Conservation (phyloP, 1,139 yeast genomes). For the Scheffersomyces insectosa region DNA sequence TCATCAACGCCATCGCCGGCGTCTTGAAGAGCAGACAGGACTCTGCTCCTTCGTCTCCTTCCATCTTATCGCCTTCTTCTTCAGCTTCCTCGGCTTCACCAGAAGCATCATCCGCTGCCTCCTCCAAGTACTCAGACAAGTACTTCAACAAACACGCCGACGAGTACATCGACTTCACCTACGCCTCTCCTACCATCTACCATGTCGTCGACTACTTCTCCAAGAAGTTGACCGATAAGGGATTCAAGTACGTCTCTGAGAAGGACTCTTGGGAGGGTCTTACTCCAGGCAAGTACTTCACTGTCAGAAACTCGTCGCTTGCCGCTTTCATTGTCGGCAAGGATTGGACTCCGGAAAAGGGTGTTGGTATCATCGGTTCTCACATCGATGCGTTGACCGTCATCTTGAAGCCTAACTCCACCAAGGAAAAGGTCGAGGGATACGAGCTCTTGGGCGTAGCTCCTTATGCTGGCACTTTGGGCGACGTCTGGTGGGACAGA, state of each 20-base stretch:
- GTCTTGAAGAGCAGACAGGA: neutral
- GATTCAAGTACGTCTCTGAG: slow-evolving; percentile 56
- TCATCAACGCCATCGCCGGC: slow-evolving; percentile 3
- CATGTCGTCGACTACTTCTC: slow-evolving; percentile 55
- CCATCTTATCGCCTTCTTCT: neutral
- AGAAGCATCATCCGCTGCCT: neutral
- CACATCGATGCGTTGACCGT: slow-evolving; percentile 63
- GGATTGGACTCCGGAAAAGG: slow-evolving; percentile 55
- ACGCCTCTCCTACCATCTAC: slow-evolving; percentile 60
- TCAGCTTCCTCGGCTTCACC: neutral
- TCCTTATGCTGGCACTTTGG: slow-evolving; percentile 62
- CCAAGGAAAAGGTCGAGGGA: slow-evolving; percentile 51
- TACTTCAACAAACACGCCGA: slow-evolving; percentile 42
- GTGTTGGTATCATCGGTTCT: slow-evolving; percentile 60
- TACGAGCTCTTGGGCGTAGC: slow-evolving; percentile 67
- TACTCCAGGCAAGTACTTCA: slow-evolving; percentile 52
- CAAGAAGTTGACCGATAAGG: slow-evolving; percentile 43
- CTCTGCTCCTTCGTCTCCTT: neutral
- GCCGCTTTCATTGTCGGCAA: slow-evolving; percentile 60
- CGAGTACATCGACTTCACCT: slow-evolving; percentile 59
- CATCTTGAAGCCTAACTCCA: slow-evolving; percentile 58
- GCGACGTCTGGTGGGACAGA: slow-evolving; percentile 61
- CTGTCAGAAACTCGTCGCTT: slow-evolving; percentile 54
- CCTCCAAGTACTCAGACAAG: slow-evolving; percentile 15
- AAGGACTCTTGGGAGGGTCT: slow-evolving; percentile 44